Base-by-base conservation (phyloP, 331 rosid species). In the Cucumis variabilis region DNA sequence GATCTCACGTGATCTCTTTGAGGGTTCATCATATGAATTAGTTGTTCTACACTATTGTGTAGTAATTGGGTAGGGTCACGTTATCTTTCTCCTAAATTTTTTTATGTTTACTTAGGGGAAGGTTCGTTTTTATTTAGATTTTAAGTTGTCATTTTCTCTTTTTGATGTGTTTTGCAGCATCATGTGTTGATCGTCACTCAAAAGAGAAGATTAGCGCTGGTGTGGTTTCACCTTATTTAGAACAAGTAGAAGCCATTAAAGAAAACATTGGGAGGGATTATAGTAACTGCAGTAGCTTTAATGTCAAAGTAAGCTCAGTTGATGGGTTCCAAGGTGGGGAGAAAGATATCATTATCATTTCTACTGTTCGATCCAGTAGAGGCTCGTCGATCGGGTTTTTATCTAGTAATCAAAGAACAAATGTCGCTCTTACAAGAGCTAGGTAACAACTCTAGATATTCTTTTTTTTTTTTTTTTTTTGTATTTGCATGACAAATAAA, bases 311-410 rank as follows among this genome's bases (percentile, higher is more conserved):
- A 28, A 80, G 84, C 16, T 87, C 90, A 44, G 78, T 87, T 76
- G 82, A 87, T 23, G 89, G 97, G 16, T 95, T 93, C 90, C 97
- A 93, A 89, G 98, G 98, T 27, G 95, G 96, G 6, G 96, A 93
- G 75, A 91, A 95, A 87, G 97, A 95, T 82, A 92, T 93, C 73
- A 94, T 95, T 71, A 92, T 93, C 78, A 91, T 95, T 68, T 93
- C 97, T 19, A 93, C 97, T 4, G 93, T 95, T 11, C 90, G 98
- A 87, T 92, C 90, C 48, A 95, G 93, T 86, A 80, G 53, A 70
- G 73, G 86, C 73, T 94, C 95, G 37, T 33, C 81, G 7, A 82
- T 95, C 23, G 94, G 96, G 44, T 95, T 95, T 72, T 80, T 95
- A 66, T 91, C 37, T 33, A 33, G 2, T 33, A 33, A 33, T 33